Evolutionary conservation across 2,329 filamentous ascomycete genomes (phyloP).

Genomic region (Chaetothyriales sp.): DNA sequence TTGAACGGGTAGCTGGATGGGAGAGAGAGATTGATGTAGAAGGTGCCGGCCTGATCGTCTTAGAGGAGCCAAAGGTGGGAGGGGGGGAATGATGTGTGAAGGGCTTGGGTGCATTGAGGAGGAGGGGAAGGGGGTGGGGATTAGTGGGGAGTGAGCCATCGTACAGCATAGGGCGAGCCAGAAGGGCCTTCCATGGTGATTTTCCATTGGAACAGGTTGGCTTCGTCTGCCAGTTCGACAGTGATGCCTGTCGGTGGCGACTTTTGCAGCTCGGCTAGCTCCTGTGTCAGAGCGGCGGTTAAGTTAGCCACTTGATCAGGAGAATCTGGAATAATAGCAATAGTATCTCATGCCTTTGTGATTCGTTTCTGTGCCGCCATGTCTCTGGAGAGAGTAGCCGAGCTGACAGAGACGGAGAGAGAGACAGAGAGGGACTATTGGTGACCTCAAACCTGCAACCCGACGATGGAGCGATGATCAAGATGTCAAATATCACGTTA

Average conservation of each 20-base stretch:
- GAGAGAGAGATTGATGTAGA: constrained; percentile 56
- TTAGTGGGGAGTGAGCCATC: constrained; percentile 10
- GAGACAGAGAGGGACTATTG: too few species aligned
- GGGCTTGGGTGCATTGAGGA: too few species aligned
- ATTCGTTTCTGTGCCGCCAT: constrained; percentile 29
- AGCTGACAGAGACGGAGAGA: background rate
- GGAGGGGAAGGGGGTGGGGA: too few species aligned
- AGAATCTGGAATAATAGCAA: background rate
- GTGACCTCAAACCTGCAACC: too few species aligned
- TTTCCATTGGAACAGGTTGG: constrained; percentile 54
- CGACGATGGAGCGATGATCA: too few species aligned
- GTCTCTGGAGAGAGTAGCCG: background rate
- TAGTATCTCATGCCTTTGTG: constrained; percentile 28
- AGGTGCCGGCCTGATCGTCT: constrained; percentile 48
- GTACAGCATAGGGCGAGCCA: constrained; percentile 49
- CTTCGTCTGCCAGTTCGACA: constrained; percentile 44
- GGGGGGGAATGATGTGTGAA: background rate
- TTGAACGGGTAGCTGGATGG: constrained; percentile 83
- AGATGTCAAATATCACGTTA: too few species aligned
- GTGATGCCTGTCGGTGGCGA: constrained; percentile 43
- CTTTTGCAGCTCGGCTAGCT: constrained; percentile 42
- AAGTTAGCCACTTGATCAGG: background rate
- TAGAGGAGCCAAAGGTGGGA: constrained; percentile 1
- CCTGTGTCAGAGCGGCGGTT: constrained; percentile 29
- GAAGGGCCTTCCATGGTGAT: constrained; percentile 51